Percentiles rank a stretch among this genome's conserved stretches.
These are phyloP conservation scores for Sequoia sempervirens DNA, from an alignment of 75 land plant genomes.

Conservation along the genomic window DNA sequence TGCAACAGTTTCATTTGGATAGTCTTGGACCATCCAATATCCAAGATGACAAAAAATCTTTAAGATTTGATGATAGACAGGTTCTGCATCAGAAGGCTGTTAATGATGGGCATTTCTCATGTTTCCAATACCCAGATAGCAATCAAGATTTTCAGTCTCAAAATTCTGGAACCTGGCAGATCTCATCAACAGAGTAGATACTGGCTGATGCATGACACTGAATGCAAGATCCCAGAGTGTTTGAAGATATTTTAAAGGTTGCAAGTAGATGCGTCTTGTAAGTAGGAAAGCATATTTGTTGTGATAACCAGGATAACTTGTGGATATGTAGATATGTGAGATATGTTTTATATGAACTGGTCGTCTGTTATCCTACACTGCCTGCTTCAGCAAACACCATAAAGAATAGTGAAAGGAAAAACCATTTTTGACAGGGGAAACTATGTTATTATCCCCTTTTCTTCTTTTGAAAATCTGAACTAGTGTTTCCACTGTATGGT, in stretches of 20 bases:
- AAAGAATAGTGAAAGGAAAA: background rate
- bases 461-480: background rate
- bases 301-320: background rate
- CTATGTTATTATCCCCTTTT: background rate
- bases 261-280: background rate
- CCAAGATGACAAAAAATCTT: background rate
- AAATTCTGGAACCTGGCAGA: background rate
- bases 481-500: background rate
- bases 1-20: background rate
- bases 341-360: slow-evolving; percentile 1
- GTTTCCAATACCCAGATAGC: background rate
- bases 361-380: background rate
- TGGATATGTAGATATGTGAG: background rate
- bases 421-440: slow-evolving; percentile 3
- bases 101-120: background rate
- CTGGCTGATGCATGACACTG: background rate
- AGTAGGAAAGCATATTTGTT: slow-evolving; percentile 3
- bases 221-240: background rate
- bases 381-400: background rate
- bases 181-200: background rate
- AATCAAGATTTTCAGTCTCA: slow-evolving; percentile 2
- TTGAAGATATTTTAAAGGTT: background rate
- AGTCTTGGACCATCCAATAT: background rate
- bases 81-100: background rate
- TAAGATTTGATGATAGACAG: slow-evolving; percentile 1